Conservation (phyloP, 176 grass and related monocot genomes). For the Musa acuminata region DNA sequence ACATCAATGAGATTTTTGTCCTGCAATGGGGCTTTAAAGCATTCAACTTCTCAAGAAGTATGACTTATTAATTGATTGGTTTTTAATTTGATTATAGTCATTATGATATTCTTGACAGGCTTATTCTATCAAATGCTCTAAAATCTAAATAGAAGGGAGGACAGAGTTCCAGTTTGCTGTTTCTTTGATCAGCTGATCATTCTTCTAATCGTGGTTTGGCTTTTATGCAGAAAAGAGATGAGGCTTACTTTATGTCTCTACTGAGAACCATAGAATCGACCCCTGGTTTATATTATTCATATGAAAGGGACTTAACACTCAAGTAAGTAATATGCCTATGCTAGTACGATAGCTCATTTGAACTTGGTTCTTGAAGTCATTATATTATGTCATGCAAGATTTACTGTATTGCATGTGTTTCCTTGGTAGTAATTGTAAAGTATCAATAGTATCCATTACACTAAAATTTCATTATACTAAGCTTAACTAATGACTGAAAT, state of each 20-base stretch:
- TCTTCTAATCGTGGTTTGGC: slow-evolving; percentile 4
- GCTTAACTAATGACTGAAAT: neutral
- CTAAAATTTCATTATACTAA: neutral
- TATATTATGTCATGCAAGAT: neutral
- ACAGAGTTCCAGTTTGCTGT: slow-evolving; percentile 11
- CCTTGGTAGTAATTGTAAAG: neutral
- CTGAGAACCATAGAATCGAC: slow-evolving; percentile 77
- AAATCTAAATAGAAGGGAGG: slow-evolving; percentile 1
- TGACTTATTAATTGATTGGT: slow-evolving; percentile 3
- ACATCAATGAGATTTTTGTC: slow-evolving; percentile 76
- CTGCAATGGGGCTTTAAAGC: slow-evolving; percentile 73
- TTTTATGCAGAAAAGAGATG: slow-evolving; percentile 77
- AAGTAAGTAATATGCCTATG: slow-evolving; percentile 46
- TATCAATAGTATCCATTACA: neutral
- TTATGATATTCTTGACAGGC: neutral
- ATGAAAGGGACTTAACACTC: slow-evolving; percentile 79
- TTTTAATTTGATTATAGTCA: slow-evolving; percentile 20
- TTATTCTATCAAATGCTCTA: slow-evolving; percentile 3
- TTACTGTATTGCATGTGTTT: neutral
- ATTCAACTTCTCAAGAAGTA: slow-evolving; percentile 94
- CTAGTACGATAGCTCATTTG: neutral
- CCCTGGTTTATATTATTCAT: slow-evolving; percentile 80
- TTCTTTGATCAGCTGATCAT: slow-evolving; percentile 1
- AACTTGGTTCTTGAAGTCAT: neutral
- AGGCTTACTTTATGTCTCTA: slow-evolving; percentile 93